These are phyloP conservation scores for Arabidopsis hybrid DNA, from an alignment of 441 rosid genomes.

Conservation along the genomic window DNA sequence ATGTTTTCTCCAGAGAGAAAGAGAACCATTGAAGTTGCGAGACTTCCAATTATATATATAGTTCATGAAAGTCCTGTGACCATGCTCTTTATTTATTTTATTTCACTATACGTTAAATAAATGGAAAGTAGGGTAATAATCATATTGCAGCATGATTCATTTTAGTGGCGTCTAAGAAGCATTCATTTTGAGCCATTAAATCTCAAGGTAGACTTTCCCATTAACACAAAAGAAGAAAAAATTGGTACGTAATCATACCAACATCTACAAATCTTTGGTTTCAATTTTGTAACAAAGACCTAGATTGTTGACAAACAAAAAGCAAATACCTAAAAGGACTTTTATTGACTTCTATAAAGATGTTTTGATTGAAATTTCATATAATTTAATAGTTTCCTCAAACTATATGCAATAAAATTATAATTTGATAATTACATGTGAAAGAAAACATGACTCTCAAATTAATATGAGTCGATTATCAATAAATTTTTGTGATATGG, in stretches of 20 bases:
- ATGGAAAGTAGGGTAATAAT: conserved; percentile 30
- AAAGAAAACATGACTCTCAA: not conserved
- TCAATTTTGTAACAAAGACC: conserved; percentile 24
- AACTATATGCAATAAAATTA: not conserved
- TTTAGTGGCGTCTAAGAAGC: conserved; percentile 43
- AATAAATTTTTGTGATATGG: not conserved
- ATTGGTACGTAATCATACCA: conserved; percentile 41
- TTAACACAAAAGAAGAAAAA: conserved; percentile 37
- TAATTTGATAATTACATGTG: not conserved
- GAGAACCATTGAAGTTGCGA: conserved; percentile 40
- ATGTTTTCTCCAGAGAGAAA: conserved; percentile 14
- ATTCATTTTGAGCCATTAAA: conserved; percentile 42
- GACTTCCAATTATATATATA: conserved; percentile 15
- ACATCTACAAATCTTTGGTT: conserved; percentile 2
- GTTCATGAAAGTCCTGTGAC: conserved; percentile 44
- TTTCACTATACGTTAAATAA: not conserved
- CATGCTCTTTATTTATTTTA: conserved; percentile 13
- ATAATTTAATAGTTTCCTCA: not conserved
- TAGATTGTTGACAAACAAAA: conserved; percentile 3
- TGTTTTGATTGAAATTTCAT: not conserved
- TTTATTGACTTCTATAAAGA: conserved; percentile 15
- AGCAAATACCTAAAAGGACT: not conserved
- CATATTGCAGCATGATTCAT: conserved; percentile 31
- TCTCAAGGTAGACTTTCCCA: conserved; percentile 40
- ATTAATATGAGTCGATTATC: not conserved